These are phyloP conservation scores for Zygosaccharomyces pseudobailii DNA, from an alignment of 1,139 yeast genomes.

Conservation along the genomic window DNA sequence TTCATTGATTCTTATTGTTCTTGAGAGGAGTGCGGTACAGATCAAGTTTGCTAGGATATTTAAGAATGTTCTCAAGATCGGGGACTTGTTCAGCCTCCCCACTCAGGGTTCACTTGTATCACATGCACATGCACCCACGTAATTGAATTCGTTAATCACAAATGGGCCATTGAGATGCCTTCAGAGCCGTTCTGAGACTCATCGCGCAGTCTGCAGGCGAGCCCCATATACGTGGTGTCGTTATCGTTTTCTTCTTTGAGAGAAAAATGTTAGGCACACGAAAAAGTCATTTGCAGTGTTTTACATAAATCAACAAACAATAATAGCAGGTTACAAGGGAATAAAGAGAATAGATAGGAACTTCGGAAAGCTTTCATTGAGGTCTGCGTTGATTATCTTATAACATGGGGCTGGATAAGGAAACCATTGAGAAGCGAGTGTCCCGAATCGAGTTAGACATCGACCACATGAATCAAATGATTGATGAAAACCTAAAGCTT, in stretches of 20 bases:
- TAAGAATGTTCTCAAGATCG: background rate
- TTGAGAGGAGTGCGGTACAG: background rate
- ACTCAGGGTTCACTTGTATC: background rate
- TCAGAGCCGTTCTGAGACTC: background rate
- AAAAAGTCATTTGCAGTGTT: background rate
- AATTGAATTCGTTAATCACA: background rate
- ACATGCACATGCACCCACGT: background rate
- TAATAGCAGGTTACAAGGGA: background rate
- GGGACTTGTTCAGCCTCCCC: background rate
- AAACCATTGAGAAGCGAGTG: conserved; percentile 29
- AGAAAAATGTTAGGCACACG: conserved; percentile 1
- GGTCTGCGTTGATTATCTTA: background rate
- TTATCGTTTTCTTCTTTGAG: conserved; percentile 1
- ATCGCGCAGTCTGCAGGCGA: background rate
- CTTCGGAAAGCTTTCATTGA: background rate
- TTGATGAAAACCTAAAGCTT: conserved; percentile 30
- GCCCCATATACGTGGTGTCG: background rate
- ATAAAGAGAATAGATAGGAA: background rate
- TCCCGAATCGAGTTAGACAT: conserved; percentile 34
- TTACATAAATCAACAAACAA: conserved; percentile 3
- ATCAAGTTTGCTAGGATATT: background rate
- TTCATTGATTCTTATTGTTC: conserved; percentile 10
- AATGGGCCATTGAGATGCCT: background rate
- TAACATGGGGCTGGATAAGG: conserved; percentile 24
- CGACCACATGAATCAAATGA: conserved; percentile 32